Evolutionary conservation across 495 filamentous ascomycete species (phyloP), one percentile per base, ranked within the genome.

Genomic region (Annulohypoxylon maeteangense): DNA sequence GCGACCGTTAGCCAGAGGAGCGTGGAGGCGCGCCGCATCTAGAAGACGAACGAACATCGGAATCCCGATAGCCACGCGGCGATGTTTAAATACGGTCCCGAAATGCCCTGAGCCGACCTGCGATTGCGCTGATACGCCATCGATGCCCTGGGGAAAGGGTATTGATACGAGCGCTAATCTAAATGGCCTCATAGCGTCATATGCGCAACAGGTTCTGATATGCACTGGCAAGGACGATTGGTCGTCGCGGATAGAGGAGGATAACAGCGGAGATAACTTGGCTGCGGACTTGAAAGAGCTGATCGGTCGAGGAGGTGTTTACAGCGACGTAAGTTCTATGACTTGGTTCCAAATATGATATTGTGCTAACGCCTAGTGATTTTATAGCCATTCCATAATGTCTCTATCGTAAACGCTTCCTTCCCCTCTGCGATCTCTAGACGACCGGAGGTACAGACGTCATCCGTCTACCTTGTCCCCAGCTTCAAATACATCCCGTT

Each of bases 211-310:
- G 60, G 84, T 98, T 3, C 76, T 99, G 2, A 83, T 98, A 14
- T 92, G 88, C 63, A 97, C 94, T 0, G 93, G 92, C 7, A 86
- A 88, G 62, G 74, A 82, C 20, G 92, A 98, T 78, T 99, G 95
- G 95, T 85, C 85, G 16, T 94, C 76, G 82, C 90, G 78, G 77
- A 97, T 85, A 60, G 85, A 87, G 61, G 83, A 84, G 18, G 83
- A 84, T 40, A 81, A 85, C 60, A 73, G 77, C 51, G 84, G 81
- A 16, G 83, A 85, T n/a, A 88, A 89, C 66, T 80, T 97, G 7
- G 92, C 90, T 1, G 87, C 90, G 53, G 87, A 88, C 42, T 75
- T 98, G 67, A 95, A 91, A 78, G 79, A 81, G 29, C 73, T 93
- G 23, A 71, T 93, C 40, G 91, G 89, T 7, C 84, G 87, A 22